These are phyloP conservation scores for Kluyveromyces sp. DNA, from an alignment of 1,139 yeast species.

Conservation along the genomic window DNA sequence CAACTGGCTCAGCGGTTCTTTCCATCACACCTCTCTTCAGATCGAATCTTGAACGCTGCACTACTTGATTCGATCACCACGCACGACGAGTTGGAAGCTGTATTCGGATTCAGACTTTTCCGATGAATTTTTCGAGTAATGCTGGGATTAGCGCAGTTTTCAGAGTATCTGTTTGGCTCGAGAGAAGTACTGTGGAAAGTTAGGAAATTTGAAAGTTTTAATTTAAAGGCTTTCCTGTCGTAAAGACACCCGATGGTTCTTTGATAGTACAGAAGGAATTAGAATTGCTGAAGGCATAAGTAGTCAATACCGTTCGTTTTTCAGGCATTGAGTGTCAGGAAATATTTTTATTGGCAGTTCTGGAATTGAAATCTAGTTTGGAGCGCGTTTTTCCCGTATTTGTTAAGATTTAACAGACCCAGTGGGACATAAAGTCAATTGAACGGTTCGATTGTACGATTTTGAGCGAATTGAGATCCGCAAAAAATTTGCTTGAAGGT, in stretches of 20 bases:
- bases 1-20: neutral
- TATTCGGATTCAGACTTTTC: neutral
- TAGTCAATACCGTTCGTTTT: too few relatives aligned
- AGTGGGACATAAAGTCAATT: neutral
- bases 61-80: too few relatives aligned
- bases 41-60: neutral
- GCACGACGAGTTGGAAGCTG: too few relatives aligned
- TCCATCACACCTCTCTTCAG: too few relatives aligned
- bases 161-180: neutral
- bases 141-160: neutral
- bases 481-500: too few relatives aligned
- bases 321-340: neutral
- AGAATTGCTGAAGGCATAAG: too few relatives aligned
- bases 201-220: neutral
- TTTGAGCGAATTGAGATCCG: too few relatives aligned
- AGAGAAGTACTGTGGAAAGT: neutral
- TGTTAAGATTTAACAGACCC: neutral
- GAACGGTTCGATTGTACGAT: too few relatives aligned
- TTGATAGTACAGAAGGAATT: neutral
- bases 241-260: neutral
- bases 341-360: neutral
- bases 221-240: neutral
- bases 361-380: neutral
- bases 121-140: neutral
- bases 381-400: too few relatives aligned